Percentiles rank a stretch among this genome's conserved stretches.
phyloP scores from a whole-genome alignment of 2,329 filamentous ascomycete species.

The Pseudogymnoascus sp. region DNA sequence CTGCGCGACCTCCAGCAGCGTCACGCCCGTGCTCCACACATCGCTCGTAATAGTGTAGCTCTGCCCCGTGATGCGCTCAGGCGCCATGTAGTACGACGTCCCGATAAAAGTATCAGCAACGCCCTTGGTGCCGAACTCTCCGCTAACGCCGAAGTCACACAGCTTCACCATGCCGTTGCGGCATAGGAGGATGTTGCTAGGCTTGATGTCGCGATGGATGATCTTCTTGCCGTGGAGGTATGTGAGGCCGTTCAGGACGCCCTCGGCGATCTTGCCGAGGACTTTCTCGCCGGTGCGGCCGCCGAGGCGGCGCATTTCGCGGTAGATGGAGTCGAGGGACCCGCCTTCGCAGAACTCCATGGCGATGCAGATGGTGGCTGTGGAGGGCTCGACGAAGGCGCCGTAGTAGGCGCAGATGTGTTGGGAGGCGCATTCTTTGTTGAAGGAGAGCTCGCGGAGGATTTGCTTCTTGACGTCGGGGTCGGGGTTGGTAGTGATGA shows the following conservation, averaged over 20 bases:
- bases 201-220: slow-evolving; percentile 98
- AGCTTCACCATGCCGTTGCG: slow-evolving; percentile 91
- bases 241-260: slow-evolving; percentile 84
- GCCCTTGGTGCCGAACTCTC: slow-evolving; percentile 96
- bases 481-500: slow-evolving; percentile 97
- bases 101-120: slow-evolving; percentile 99
- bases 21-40: slow-evolving; percentile 96
- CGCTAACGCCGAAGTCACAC: slow-evolving; percentile 96
- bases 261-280: slow-evolving; percentile 91
- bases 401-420: slow-evolving; percentile 98
- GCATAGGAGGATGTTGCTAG: slow-evolving; percentile 90
- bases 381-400: slow-evolving; percentile 92
- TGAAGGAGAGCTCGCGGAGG: slow-evolving; percentile 90
- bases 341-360: slow-evolving; percentile 99
- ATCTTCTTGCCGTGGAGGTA: slow-evolving; percentile 95
- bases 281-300: slow-evolving; percentile 96
- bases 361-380: slow-evolving; percentile 92
- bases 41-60: slow-evolving; percentile 98
- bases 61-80: slow-evolving; percentile 93
- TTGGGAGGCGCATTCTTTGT: slow-evolving; percentile 91
- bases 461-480: slow-evolving; percentile 99
- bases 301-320: slow-evolving; percentile 90
- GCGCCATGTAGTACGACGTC: slow-evolving; percentile 98
- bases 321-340: slow-evolving; percentile 92
- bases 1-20: slow-evolving; percentile 96